Conservation (phyloP, 2,329 filamentous ascomycete species). For the Alternaria viburni region DNA sequence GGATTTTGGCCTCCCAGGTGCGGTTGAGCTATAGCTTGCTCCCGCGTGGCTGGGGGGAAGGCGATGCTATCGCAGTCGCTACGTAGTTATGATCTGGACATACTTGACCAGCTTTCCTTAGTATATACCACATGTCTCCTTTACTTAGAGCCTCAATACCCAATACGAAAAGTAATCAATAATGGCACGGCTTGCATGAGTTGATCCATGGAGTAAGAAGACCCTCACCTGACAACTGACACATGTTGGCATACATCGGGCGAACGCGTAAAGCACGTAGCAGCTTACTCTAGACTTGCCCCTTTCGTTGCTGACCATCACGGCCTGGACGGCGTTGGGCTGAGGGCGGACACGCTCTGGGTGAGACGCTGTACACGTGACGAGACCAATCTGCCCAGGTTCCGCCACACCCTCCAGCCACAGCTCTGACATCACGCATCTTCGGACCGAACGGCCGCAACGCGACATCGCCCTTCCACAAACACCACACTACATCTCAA, state of each 20-base stretch:
- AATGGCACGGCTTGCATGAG: neutral
- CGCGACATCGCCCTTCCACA: slow-evolving; percentile 8
- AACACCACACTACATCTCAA: slow-evolving; percentile 10
- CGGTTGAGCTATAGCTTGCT: neutral
- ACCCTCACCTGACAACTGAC: neutral
- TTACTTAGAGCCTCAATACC: neutral
- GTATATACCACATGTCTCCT: neutral
- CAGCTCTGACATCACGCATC: slow-evolving; percentile 11
- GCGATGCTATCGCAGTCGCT: neutral
- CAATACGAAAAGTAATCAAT: neutral
- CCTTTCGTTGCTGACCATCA: neutral
- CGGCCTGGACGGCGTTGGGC: neutral
- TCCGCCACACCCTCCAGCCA: slow-evolving; percentile 10
- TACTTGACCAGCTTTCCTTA: neutral
- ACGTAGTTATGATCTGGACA: neutral
- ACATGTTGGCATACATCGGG: neutral
- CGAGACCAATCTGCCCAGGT: neutral
- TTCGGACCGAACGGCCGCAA: slow-evolving; percentile 8
- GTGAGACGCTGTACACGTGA: slow-evolving; percentile 6
- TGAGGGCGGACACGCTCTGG: neutral
- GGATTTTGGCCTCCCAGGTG: neutral
- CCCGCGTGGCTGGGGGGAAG: slow-evolving; percentile 11
- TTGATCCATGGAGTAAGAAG: neutral
- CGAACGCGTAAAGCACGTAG: neutral
- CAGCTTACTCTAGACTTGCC: neutral